Base-by-base conservation (phyloP, 2,329 filamentous ascomycete species). In the Aspergillus phoenicis region DNA sequence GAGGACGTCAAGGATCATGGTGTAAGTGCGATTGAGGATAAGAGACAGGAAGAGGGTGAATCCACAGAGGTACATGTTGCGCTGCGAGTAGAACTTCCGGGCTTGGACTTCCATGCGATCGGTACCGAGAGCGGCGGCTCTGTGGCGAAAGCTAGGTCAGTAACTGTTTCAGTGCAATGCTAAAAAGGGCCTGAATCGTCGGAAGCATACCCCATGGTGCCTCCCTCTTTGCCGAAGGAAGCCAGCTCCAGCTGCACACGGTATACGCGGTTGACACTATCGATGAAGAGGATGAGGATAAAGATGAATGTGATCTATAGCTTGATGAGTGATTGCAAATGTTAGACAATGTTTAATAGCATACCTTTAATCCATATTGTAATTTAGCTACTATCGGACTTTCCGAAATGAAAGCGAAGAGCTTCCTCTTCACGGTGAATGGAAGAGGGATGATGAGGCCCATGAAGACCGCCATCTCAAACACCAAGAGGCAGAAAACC, bases 1-100 rank as follows among this genome's bases (percentile, higher is more conserved):
- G 73, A 97, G 90, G 55, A 91, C 87, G 71, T 97, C 93, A 67
- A 97, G 86, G 73, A 97, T 97, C 91, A 98, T 94, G 74, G 89
- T 91, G 83, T 98, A 99, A 75, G 95, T 99, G 75, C 95, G 94
- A 88, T 99, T 98, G 76, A 82, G 91, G 80, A 99, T 99, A 66
- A 99, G 85, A 57, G 94, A 98, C 64, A 99, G 89, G 87, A 99
- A 98, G 66, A 99, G 89, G 5, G 95, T 99, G 85, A 99, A 99
- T 71, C 95, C 95, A 80, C 95, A 98, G 64, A 99, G 93, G 83
- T 99, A 99, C 95, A 99, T 99, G 88, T 99, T 99, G 80, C 95
- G 93, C 84, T 99, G 94, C 64, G 93, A 97, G 86, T 99, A 99
- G 85, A 99, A 99, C 82, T 99, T 99, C 85, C 95, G 93, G 67